Conservation (phyloP, 1,284 basidiomycete species). For the Apiotrichum gracile region DNA sequence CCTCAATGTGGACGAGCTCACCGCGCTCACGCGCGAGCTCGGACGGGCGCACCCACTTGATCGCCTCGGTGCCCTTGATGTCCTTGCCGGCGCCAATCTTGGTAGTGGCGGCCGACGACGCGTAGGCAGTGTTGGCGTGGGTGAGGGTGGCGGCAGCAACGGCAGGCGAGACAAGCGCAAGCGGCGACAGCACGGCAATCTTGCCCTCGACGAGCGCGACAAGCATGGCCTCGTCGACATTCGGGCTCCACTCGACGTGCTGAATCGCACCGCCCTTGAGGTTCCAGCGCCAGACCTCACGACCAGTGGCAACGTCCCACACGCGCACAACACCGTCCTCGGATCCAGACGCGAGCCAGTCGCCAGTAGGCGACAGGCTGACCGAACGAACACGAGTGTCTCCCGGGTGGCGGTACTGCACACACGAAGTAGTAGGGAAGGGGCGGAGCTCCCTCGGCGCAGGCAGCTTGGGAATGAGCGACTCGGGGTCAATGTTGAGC, state of each 20-base stretch:
- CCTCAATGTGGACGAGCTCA: conserved; percentile 50
- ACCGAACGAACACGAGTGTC: conserved; percentile 65
- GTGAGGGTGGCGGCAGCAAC: conserved; percentile 63
- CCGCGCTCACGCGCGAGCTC: conserved; percentile 51
- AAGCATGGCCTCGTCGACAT: conserved; percentile 58
- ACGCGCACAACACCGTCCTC: conserved; percentile 81
- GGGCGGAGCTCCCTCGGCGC: conserved; percentile 85
- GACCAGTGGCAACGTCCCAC: conserved; percentile 91
- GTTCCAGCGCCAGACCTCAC: conserved; percentile 84
- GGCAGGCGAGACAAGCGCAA: conserved; percentile 56
- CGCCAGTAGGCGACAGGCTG: conserved; percentile 78
- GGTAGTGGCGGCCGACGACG: conserved; percentile 43
- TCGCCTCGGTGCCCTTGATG: conserved; percentile 43
- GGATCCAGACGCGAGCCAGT: conserved; percentile 87
- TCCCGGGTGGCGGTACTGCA: conserved; percentile 63
- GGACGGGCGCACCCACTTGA: conserved; percentile 52
- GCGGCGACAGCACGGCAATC: conserved; percentile 76
- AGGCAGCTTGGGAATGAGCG: conserved; percentile 91
- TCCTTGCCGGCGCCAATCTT: conserved; percentile 34
- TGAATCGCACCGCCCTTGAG: conserved; percentile 71
- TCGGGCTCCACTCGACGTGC: conserved; percentile 88
- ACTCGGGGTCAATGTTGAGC: conserved; percentile 84
- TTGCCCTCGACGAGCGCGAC: conserved; percentile 52
- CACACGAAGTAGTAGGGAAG: conserved; percentile 81
- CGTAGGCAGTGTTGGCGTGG: conserved; percentile 46